A percentile compares a stretch with the other conserved stretches of the same genome.
phyloP scores from a whole-genome alignment of 1,284 basidiomycete species.

The Thelephora terrestris region DNA sequence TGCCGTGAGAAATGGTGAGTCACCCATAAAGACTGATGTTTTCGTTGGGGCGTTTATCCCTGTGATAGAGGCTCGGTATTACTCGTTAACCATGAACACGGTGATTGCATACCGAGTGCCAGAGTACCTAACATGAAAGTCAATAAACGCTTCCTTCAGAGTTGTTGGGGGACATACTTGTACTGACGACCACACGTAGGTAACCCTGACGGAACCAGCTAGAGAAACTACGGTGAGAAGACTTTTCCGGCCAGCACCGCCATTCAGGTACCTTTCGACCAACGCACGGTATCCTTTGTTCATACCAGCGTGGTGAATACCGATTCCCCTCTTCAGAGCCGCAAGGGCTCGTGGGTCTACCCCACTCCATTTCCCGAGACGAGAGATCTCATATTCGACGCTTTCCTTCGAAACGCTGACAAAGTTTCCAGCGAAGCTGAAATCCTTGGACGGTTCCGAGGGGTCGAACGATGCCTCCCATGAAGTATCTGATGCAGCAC shows the following conservation, averaged over 20 bases:
- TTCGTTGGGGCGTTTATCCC: constrained; percentile 67
- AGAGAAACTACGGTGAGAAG: constrained; percentile 2
- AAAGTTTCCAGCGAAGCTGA: constrained; percentile 42
- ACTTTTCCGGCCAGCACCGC: neutral
- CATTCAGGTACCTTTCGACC: constrained; percentile 42
- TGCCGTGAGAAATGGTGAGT: constrained; percentile 56
- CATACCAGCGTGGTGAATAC: constrained; percentile 63
- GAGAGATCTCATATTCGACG: constrained; percentile 37
- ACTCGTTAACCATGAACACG: neutral
- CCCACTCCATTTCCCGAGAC: constrained; percentile 28
- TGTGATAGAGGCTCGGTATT: neutral
- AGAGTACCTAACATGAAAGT: constrained; percentile 37
- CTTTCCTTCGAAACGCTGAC: constrained; percentile 35
- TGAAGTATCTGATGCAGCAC: constrained; percentile 17
- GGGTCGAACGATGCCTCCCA: constrained; percentile 53
- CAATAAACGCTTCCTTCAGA: neutral
- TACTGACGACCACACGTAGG: constrained; percentile 54
- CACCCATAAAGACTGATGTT: constrained; percentile 57
- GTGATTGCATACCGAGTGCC: constrained; percentile 28
- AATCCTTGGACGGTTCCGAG: constrained; percentile 42
- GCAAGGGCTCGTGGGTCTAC: constrained; percentile 33
- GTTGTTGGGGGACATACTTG: constrained; percentile 28
- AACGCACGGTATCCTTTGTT: constrained; percentile 48
- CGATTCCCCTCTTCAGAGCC: constrained; percentile 50
- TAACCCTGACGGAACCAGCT: constrained; percentile 54